Base-by-base conservation (phyloP, 768 basidiomycete species). In the Hericium erinaceus region DNA sequence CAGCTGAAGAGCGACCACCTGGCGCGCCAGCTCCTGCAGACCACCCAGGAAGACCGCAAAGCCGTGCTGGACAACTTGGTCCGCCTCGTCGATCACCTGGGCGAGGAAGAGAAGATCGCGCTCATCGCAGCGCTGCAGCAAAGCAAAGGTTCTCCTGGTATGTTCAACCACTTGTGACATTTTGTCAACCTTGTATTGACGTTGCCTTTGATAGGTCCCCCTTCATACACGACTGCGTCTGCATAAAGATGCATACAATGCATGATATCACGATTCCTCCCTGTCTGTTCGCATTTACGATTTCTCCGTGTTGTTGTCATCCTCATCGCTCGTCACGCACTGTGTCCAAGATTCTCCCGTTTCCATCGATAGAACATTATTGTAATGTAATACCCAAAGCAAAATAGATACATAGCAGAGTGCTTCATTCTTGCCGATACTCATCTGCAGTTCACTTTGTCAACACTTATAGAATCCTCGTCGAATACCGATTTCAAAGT, bases 11-110 rank as follows among this genome's bases (percentile, higher is more conserved):
- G 83, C 18, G 88, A 92, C 61, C 74, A 85, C 63, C 76, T 94
- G 39, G 70, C 84, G 60, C 79, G 81, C 52, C 77, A 80, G 55
- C 75, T 94, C 72, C 72, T 89, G 24, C 80, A 82, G 13, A 73
- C 87, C 60, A 78, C 84, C 12, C 83, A 85, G 60, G 84, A 85
- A 63, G 88, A 94, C 68, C 80, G 84, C 52, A 89, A 89, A 71
- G 84, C 83, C 9, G 82, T 87, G 1, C 69, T 94, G 59, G 83
- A 85, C 59, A 84, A 89, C 39, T 78, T 94, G 58, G 69, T 82
- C 52, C 84, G 84, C 52, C 73, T 93, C 11, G 80, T 85, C n/a
- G 85, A 90, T 58, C 78, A 77, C 39, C 77, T 95, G 58, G 79
- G 81, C 0, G 80, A 82, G 22, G 92, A 92, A 24, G 91, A 93